Percentiles rank a stretch among this genome's conserved stretches.
phyloP scores from a whole-genome alignment of 2,329 filamentous ascomycete species.

The Chaetothyriales sp. region DNA sequence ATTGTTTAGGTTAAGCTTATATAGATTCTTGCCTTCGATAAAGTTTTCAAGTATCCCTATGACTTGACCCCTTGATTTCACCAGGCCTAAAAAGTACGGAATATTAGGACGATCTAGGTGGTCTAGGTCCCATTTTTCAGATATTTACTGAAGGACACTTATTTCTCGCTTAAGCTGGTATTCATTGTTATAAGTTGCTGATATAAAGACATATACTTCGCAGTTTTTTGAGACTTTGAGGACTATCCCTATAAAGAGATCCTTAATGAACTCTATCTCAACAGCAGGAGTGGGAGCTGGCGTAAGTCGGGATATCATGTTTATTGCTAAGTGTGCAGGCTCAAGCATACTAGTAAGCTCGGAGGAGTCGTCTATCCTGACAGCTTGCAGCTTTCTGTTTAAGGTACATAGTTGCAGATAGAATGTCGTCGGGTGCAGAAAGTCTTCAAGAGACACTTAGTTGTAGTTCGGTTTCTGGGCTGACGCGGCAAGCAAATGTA shows the following conservation, averaged over 20 bases:
- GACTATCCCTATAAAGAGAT: constrained; percentile 3
- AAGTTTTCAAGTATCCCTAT: constrained; percentile 5
- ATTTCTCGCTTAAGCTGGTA: constrained; percentile 8
- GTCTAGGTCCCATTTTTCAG: constrained; percentile 5
- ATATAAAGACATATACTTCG: constrained; percentile 7
- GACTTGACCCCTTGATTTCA: constrained; percentile 1
- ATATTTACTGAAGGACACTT: constrained; percentile 5
- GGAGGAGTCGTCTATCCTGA: constrained; percentile 1
- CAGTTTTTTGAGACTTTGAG: constrained; percentile 4
- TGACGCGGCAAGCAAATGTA: neutral
- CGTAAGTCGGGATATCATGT: neutral
- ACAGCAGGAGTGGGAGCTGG: neutral
- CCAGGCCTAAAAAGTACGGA: constrained; percentile 5
- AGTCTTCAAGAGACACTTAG: constrained; percentile 5
- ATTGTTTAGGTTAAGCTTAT: neutral
- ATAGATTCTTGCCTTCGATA: constrained; percentile 3
- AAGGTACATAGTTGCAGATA: constrained; percentile 3
- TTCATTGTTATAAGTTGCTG: constrained; percentile 3
- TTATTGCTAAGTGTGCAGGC: neutral
- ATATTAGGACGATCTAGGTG: constrained; percentile 2
- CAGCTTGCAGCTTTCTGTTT: constrained; percentile 3
- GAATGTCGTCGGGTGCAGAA: constrained; percentile 5
- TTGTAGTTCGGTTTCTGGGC: constrained; percentile 1
- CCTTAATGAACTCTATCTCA: constrained; percentile 5
- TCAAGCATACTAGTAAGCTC: neutral